These are phyloP conservation scores for Neofusicoccum kwambonambiense DNA, from an alignment of 2,329 filamentous ascomycete species.

Conservation along the genomic window DNA sequence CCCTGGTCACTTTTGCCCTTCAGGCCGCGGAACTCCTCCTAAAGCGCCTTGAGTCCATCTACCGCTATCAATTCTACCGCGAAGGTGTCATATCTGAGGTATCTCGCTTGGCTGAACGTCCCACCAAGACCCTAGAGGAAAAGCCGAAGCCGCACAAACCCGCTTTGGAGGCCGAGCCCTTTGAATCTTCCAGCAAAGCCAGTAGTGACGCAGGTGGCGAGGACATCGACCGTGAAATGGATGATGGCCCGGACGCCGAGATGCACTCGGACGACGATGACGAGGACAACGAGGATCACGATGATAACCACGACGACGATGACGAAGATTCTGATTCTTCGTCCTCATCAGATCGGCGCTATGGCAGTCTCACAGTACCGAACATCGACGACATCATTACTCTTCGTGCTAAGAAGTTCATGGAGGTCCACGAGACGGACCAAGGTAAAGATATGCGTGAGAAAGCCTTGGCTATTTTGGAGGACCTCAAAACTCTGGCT, in stretches of 20 bases:
- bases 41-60: conserved; percentile 79
- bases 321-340: conserved; percentile 67
- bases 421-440: conserved; percentile 78
- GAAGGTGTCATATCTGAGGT: conserved; percentile 96
- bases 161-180: conserved; percentile 26
- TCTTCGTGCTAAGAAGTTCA: conserved; percentile 74
- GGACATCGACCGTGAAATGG: conserved; percentile 44
- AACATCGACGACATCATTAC: conserved; percentile 73
- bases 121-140: conserved; percentile 32
- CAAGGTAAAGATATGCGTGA: conserved; percentile 72
- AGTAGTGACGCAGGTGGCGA: conserved; percentile 28
- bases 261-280: conserved; percentile 53
- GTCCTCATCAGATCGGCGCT: conserved; percentile 43
- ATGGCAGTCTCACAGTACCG: conserved; percentile 23
- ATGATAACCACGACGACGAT: conserved; percentile 47
- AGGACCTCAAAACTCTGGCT: conserved; percentile 69
- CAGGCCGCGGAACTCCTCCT: conserved; percentile 88
- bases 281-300: conserved; percentile 46
- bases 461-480: conserved; percentile 74
- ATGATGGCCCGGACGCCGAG: conserved; percentile 54
- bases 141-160: conserved; percentile 25
- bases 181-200: conserved; percentile 27
- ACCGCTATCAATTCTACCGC: conserved; percentile 93
- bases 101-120: conserved; percentile 66
- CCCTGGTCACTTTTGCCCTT: conserved; percentile 80